These are phyloP conservation scores for Aspergillus latus DNA, from an alignment of 2,329 filamentous ascomycete species.

Conservation along the genomic window DNA sequence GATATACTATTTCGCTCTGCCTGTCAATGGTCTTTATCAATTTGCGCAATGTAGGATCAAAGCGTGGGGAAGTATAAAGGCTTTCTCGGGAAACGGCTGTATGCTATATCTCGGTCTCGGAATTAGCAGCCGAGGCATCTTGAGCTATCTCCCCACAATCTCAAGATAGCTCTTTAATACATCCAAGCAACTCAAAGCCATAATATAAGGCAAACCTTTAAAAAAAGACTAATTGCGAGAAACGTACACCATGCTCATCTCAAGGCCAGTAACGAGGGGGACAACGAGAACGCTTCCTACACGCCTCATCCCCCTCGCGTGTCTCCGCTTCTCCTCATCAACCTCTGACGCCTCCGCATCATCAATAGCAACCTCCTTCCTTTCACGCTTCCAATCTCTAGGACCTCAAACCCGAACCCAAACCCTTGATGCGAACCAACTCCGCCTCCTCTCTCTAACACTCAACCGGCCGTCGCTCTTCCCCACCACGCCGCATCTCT, in stretches of 20 bases:
- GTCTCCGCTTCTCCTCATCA: constrained; percentile 18
- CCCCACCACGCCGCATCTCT: constrained; percentile 40
- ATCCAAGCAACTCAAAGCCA: not conserved
- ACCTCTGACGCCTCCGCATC: constrained; percentile 27
- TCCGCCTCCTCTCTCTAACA: constrained; percentile 62
- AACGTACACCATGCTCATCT: constrained; percentile 10
- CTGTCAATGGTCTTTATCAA: not conserved
- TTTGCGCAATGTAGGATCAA: too few relatives aligned
- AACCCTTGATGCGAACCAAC: constrained; percentile 61
- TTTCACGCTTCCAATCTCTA: constrained; percentile 43
- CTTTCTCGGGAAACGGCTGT: constrained; percentile 13
- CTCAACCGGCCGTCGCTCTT: constrained; percentile 52
- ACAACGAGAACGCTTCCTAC: not conserved
- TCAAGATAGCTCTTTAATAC: not conserved
- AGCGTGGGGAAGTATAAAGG: too few relatives aligned
- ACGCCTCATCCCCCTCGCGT: not conserved
- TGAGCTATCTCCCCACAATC: not conserved
- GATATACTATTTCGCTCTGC: too few relatives aligned
- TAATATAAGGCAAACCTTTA: not conserved
- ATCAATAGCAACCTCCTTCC: constrained; percentile 41
- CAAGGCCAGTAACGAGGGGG: constrained; percentile 1
- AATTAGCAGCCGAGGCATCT: constrained; percentile 6
- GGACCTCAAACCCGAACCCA: constrained; percentile 50
- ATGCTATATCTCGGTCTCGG: constrained; percentile 13
- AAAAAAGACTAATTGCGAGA: not conserved